These are phyloP conservation scores for Fusarium albidum DNA, from an alignment of 2,329 filamentous ascomycete species.

Conservation along the genomic window DNA sequence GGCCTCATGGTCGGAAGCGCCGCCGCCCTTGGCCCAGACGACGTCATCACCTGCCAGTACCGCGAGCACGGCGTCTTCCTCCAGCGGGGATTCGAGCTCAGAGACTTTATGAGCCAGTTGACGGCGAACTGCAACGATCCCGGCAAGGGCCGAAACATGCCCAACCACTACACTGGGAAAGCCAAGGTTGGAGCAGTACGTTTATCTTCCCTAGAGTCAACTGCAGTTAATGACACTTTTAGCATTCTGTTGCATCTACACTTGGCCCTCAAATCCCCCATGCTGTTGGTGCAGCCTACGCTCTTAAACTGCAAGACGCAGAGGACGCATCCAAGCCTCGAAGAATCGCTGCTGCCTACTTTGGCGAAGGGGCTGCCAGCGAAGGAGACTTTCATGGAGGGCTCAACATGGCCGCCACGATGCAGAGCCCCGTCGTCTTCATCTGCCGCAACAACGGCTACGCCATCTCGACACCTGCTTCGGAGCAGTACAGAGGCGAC, in stretches of 20 bases:
- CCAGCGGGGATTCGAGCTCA: conserved; percentile 85
- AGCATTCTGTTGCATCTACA: conserved; percentile 86
- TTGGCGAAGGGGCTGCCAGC: conserved; percentile 88
- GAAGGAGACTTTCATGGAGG: conserved; percentile 94
- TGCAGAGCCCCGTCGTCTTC: conserved; percentile 84
- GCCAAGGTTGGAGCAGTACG: conserved; percentile 63
- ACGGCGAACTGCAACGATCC: conserved; percentile 87
- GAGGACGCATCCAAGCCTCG: conserved; percentile 73
- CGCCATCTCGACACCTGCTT: conserved; percentile 86
- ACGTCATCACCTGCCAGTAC: conserved; percentile 95
- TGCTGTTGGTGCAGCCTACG: conserved; percentile 86
- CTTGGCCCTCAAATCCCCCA: conserved; percentile 91
- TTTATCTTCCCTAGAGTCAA: no score
- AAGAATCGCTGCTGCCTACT: conserved; percentile 84
- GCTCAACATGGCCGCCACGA: conserved; percentile 89
- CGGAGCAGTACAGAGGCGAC: conserved; percentile 91
- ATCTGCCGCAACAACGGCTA: conserved; percentile 94
- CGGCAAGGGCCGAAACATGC: conserved; percentile 92
- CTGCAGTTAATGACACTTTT: no score
- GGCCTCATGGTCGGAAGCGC: conserved; percentile 86
- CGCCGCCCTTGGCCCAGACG: conserved; percentile 76
- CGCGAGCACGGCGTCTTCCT: conserved; percentile 91
- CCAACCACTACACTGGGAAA: conserved; percentile 96
- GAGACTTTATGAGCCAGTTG: conserved; percentile 94
- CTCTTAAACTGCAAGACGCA: conserved; percentile 80